Base-by-base conservation (phyloP, 73 alveolate genomes). In the Uronychia binucleata region DNA sequence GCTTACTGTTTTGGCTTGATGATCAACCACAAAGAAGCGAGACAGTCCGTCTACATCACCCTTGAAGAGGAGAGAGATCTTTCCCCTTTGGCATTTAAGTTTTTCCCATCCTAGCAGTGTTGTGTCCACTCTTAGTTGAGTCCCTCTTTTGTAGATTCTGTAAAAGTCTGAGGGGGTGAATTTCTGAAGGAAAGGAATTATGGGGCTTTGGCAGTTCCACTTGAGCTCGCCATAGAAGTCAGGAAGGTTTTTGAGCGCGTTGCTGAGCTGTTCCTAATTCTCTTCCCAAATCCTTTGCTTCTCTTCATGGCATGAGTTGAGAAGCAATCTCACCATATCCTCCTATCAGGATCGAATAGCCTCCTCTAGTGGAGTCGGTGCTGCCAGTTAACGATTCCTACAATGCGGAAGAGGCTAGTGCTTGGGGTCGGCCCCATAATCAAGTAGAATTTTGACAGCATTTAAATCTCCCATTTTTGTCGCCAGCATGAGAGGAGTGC, bases 401-500 rank as follows among this genome's bases (percentile, higher is more conserved):
- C 88, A 80, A 57, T 89, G 58, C 27, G 29, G 58, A 28, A 79
- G 59, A 0, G 85, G 35, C 46, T 77, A 67, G 29, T 76, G 75
- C 78, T 92, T 92, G 29, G 93, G 93, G 76, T 92, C 93, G 0
- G 97, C 93, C 58, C 81, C 88, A 33, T 77, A 75, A 74, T 92
- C 97, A 27, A 86, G 34, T 26, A 92, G 85, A 60, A 92, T 93
- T 57, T 89, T 75, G 46, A 86, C 94, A 26, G 87, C 93, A 79
- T 92, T 95, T 5, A 83, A 67, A 27, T 84, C 31, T 29, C 83
- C 84, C 33, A 80, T 67, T 59, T 92, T 92, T 13, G 90, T 86
- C 25, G 97, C 97, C 33, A 92, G 74, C 34, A 92, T 77, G 34
- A 92, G 79, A 19, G 97, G 97, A 13, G 97, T 92, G 83, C 90